Percentiles rank a stretch among this genome's conserved stretches.
phyloP scores from a whole-genome alignment of 2,329 filamentous ascomycete species.

The Paecilomyces variotii region DNA sequence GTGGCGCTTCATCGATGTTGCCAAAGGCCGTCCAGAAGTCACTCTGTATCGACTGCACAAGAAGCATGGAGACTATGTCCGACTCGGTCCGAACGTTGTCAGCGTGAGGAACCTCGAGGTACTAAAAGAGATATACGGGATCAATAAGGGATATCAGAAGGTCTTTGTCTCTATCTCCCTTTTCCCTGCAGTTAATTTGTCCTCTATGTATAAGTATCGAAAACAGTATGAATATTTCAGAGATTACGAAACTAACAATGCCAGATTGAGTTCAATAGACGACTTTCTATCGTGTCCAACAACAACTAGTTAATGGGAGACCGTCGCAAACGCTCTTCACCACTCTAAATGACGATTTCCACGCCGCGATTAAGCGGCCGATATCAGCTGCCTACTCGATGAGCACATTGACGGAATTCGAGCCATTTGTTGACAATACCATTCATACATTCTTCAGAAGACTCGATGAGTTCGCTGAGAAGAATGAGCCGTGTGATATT shows the following conservation, averaged over 20 bases:
- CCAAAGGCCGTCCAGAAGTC: background rate
- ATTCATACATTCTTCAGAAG: constrained; percentile 17
- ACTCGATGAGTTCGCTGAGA: constrained; percentile 17
- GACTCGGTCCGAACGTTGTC: constrained; percentile 13
- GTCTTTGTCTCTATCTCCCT: background rate
- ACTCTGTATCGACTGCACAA: constrained; percentile 6
- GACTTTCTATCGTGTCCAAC: constrained; percentile 10
- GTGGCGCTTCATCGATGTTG: constrained; percentile 1
- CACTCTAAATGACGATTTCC: constrained; percentile 25
- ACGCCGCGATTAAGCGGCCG: constrained; percentile 32
- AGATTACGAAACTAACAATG: background rate
- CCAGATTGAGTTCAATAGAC: background rate
- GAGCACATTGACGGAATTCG: constrained; percentile 33
- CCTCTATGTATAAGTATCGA: too few species aligned
- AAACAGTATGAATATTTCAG: too few species aligned
- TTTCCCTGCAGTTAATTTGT: background rate
- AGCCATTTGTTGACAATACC: constrained; percentile 29
- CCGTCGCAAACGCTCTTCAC: constrained; percentile 13
- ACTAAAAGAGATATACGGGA: background rate
- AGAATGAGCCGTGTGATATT: constrained; percentile 17
- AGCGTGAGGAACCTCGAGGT: constrained; percentile 13
- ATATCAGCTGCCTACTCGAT: constrained; percentile 35
- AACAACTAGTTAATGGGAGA: constrained; percentile 13
- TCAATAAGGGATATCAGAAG: background rate
- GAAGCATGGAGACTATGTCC: constrained; percentile 14